Evolutionary conservation across 2,329 filamentous ascomycete species (phyloP).

Genomic region (Camillea tinctor): DNA sequence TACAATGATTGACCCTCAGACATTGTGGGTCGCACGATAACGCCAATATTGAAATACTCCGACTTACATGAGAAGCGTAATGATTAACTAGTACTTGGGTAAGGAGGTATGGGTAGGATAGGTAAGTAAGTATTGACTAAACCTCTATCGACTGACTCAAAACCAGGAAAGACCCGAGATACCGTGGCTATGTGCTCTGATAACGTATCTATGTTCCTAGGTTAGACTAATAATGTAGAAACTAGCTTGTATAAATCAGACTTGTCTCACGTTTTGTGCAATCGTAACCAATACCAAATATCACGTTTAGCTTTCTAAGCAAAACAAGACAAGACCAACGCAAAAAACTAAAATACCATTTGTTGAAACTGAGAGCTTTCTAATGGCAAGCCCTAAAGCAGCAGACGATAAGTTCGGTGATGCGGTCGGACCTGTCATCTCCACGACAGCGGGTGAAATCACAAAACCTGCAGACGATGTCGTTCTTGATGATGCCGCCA

Average conservation of each 20-base stretch:
- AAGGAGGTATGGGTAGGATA: too few relatives aligned
- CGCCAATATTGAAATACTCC: neutral
- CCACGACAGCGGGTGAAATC: constrained; percentile 1
- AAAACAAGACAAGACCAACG: too few relatives aligned
- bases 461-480: constrained; percentile 3
- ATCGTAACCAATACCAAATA: neutral
- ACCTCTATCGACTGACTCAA: too few relatives aligned
- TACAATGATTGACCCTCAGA: neutral
- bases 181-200: neutral
- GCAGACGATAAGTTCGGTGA: constrained; percentile 1
- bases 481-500: constrained; percentile 20
- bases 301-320: neutral
- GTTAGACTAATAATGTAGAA: neutral
- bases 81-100: neutral
- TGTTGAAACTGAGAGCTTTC: neutral
- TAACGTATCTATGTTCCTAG: neutral
- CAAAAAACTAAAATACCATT: neutral
- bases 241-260: neutral
- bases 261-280: neutral
- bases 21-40: neutral
- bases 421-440: neutral
- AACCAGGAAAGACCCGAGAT: neutral
- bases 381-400: neutral
- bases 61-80: neutral
- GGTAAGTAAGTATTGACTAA: too few relatives aligned